Conservation (phyloP, 1,139 yeast genomes). For the Pichia sp. region DNA sequence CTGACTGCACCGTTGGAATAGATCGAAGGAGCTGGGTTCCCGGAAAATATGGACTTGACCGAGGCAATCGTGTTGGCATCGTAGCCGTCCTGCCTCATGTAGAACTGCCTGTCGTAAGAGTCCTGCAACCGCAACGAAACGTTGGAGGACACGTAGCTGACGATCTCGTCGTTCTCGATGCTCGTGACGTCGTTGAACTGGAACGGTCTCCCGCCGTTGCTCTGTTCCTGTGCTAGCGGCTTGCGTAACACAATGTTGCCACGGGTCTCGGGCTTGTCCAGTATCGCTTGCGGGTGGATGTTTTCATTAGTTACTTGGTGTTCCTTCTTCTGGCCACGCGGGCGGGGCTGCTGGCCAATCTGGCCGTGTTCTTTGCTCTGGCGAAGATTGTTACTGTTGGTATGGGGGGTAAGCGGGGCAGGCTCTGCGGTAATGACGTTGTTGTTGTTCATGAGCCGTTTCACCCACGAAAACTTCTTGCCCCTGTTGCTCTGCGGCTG, state of each 20-base stretch:
- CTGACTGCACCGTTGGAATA: slow-evolving; percentile 1
- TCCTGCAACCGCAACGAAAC: slow-evolving; percentile 10
- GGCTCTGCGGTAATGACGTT: not conserved
- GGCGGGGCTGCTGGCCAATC: not conserved
- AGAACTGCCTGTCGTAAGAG: slow-evolving; percentile 12
- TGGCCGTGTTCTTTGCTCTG: not conserved
- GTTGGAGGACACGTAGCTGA: slow-evolving; percentile 13
- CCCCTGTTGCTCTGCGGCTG: not conserved
- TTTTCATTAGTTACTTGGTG: not conserved
- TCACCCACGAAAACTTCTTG: slow-evolving; percentile 17
- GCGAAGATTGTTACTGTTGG: too few species aligned
- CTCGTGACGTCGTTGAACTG: slow-evolving; percentile 9
- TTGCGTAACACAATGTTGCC: not conserved
- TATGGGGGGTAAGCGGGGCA: not conserved
- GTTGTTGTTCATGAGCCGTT: slow-evolving; percentile 14
- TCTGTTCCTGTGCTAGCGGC: not conserved
- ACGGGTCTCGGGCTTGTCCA: not conserved
- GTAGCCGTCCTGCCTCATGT: slow-evolving; percentile 1
- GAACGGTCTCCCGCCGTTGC: not conserved
- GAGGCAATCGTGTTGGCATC: slow-evolving; percentile 12
- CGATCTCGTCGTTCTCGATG: slow-evolving; percentile 14
- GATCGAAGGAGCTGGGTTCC: not conserved
- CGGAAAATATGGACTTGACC: slow-evolving; percentile 12
- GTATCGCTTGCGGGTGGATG: not conserved
- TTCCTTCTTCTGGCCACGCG: not conserved